Base-by-base conservation (phyloP, 768 basidiomycete species). In the Boletus speciosus region DNA sequence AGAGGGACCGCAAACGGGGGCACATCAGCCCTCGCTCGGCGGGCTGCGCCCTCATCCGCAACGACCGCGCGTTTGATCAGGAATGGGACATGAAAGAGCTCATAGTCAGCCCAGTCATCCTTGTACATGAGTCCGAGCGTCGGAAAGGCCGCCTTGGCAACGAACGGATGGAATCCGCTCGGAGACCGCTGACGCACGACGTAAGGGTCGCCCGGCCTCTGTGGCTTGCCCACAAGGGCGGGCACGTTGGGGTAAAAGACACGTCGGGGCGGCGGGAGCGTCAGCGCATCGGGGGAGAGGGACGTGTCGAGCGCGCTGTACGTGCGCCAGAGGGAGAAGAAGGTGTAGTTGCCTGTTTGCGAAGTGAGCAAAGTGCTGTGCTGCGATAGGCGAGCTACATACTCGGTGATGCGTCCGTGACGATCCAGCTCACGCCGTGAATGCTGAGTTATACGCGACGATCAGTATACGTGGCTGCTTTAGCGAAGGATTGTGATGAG, bases 101-200 rank as follows among this genome's bases (percentile, higher is more conserved):
- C 76, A 60, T 86, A 85, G 69, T 95, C 93, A 44, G 79, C 75
- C 82, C 90, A 93, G 62, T 94, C 92, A 54, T 85, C 80, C 16
- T 74, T 54, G 66, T 85, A 92, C 73, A 88, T 79, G 48, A 85
- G 70, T 2, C 77, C 81, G 57, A 88, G 77, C 15, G 76, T 79
- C 0, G 90, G 88, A 63, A 90, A 88, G n/a, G 86, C 84, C 0
- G 83, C 80, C 63, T 90, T 88, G 47, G 78, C 71, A n/a, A 86
- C 73, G 60, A 81, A 81, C 0, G 86, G 86, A 69, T 93, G 89
- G 59, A 90, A 81, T 5, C 85, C 85, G 25, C 78, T 81, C 54
- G 82, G 76, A 2, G 78, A 76, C 15, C 84, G 80, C 5, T 69
- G 70, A 23, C 69, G 65, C 56, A 65, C 63, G 44, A 79, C 55